Percentiles rank a stretch among this genome's conserved stretches.
Conservation (phyloP, 305 asterid species). For the Fraxinus sp. region DNA sequence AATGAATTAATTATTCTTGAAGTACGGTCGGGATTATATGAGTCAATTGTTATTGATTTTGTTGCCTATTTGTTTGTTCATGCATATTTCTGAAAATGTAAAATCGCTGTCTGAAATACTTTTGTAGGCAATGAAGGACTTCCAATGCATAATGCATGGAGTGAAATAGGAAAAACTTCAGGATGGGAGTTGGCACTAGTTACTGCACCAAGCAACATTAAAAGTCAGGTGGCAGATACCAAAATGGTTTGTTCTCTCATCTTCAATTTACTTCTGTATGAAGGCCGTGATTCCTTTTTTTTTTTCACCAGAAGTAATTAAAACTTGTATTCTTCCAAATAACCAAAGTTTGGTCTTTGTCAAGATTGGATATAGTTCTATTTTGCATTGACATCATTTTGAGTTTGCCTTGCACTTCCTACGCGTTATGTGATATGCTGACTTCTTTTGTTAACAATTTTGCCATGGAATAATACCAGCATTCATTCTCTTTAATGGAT, state of each 20-base stretch:
- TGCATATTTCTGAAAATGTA: neutral
- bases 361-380: neutral
- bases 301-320: neutral
- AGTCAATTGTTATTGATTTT: neutral
- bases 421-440: neutral
- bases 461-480: neutral
- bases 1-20: neutral
- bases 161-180: slow-evolving; percentile 42
- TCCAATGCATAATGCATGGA: slow-evolving; percentile 24
- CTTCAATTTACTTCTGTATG: neutral
- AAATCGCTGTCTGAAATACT: neutral
- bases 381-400: neutral
- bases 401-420: neutral
- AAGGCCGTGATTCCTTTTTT: neutral
- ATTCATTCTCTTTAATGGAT: neutral
- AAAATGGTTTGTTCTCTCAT: slow-evolving; percentile 42
- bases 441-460: neutral
- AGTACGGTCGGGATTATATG: neutral
- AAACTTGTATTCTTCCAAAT: neutral
- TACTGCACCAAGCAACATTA: slow-evolving; percentile 56
- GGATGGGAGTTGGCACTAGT: slow-evolving; percentile 94
- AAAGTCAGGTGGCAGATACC: slow-evolving; percentile 37
- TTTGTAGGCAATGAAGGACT: slow-evolving; percentile 43
- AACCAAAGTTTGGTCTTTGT: neutral
- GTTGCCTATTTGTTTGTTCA: neutral